Evolutionary conservation across 305 asterid genomes (phyloP).

Genomic region (Andrographis paniculata): DNA sequence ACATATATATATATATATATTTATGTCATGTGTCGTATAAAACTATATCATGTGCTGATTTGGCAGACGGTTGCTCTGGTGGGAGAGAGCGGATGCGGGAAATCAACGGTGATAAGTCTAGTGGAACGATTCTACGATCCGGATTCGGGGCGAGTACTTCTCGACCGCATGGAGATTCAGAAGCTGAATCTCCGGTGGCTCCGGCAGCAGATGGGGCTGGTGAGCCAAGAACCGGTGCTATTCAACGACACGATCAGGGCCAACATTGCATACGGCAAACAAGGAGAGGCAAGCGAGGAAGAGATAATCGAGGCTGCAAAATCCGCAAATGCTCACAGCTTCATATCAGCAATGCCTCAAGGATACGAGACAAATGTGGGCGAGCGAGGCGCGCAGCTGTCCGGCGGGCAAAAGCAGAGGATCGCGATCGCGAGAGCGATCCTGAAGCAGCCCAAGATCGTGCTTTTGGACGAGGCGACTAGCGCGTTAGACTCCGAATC

Average conservation of each 20-base stretch:
- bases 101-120: no score
- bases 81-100: no score
- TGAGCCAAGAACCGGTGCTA: neutral
- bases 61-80: no score
- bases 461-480: conserved; percentile 85
- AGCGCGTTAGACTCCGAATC: conserved; percentile 92
- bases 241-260: neutral
- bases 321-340: neutral
- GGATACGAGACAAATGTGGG: conserved; percentile 21
- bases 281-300: neutral
- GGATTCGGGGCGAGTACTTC: neutral
- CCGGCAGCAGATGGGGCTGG: neutral
- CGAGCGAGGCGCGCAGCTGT: conserved; percentile 69
- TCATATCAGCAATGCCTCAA: neutral
- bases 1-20: no score
- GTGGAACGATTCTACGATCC: no score
- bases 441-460: conserved; percentile 59
- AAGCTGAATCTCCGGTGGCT: neutral
- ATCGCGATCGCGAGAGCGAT: conserved; percentile 84
- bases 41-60: no score
- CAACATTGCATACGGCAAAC: neutral
- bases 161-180: neutral
- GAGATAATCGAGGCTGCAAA: neutral
- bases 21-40: no score
- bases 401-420: conserved; percentile 90